Evolutionary conservation across 495 filamentous ascomycete genomes (phyloP).

Genomic region (Bacidia gigantensis): DNA sequence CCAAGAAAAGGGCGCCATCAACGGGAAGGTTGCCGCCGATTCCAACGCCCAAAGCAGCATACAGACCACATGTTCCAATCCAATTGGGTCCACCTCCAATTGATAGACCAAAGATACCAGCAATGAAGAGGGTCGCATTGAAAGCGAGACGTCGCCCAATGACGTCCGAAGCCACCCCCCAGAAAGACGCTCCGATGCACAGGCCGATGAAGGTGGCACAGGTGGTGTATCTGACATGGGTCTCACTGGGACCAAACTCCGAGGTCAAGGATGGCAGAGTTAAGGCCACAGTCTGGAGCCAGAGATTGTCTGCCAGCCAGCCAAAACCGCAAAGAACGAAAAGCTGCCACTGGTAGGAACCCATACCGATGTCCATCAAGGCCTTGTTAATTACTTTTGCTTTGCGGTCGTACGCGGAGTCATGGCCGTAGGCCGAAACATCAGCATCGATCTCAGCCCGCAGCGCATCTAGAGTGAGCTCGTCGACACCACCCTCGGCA

Average conservation of each 20-base stretch:
- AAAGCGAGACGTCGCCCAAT: conserved; percentile 46
- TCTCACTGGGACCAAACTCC: conserved; percentile 39
- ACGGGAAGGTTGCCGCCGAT: conserved; percentile 47
- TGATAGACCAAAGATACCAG: conserved; percentile 41
- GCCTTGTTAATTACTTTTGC: conserved; percentile 47
- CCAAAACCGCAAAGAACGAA: conserved; percentile 75
- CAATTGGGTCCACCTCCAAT: conserved; percentile 38
- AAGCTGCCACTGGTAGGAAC: conserved; percentile 69
- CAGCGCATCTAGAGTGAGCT: conserved; percentile 33
- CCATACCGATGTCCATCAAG: conserved; percentile 69
- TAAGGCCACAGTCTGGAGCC: conserved; percentile 37
- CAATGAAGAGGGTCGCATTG: conserved; percentile 42
- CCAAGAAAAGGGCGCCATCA: conserved; percentile 37
- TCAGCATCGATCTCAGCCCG: conserved; percentile 36
- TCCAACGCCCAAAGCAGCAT: conserved; percentile 38
- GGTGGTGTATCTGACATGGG: conserved; percentile 40
- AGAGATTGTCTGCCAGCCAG: conserved; percentile 45
- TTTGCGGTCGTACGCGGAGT: conserved; percentile 42
- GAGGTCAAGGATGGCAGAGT: conserved; percentile 36
- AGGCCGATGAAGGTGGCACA: conserved; percentile 42
- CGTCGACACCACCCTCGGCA: conserved; percentile 7
- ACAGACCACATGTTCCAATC: conserved; percentile 38
- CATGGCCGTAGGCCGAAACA: conserved; percentile 30
- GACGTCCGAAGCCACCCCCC: conserved; percentile 44
- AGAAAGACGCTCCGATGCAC: conserved; percentile 44